phyloP scores from a whole-genome alignment of 768 basidiomycete species.

The Boletus rubescentipes region DNA sequence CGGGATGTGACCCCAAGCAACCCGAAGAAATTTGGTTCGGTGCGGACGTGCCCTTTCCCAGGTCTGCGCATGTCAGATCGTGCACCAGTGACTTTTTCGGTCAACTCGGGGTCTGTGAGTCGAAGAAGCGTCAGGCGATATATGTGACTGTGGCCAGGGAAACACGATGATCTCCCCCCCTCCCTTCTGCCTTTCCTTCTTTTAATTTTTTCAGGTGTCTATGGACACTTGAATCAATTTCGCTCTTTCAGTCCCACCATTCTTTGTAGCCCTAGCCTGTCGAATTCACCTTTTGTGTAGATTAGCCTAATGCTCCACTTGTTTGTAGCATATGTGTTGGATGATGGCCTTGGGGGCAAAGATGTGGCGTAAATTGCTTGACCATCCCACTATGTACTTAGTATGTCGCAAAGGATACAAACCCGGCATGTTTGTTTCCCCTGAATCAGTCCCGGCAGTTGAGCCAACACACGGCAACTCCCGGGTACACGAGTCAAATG shows the following conservation, averaged over 20 bases:
- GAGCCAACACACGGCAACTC: no score
- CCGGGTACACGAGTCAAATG: no score
- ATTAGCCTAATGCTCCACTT: background rate
- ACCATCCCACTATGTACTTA: no score
- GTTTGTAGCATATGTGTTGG: slow-evolving; percentile 17
- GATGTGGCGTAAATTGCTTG: no score
- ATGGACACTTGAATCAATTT: background rate
- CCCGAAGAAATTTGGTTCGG: background rate
- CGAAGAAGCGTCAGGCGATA: slow-evolving; percentile 30
- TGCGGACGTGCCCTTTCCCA: background rate
- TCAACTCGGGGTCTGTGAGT: background rate
- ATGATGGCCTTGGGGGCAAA: background rate
- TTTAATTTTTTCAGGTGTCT: background rate
- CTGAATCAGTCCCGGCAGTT: no score
- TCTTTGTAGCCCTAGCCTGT: slow-evolving; percentile 24
- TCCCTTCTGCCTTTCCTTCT: background rate
- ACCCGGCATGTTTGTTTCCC: no score
- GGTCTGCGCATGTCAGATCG: background rate
- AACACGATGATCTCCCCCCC: slow-evolving; percentile 8
- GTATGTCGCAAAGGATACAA: no score
- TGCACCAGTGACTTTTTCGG: background rate
- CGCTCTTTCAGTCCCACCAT: background rate
- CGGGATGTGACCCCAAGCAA: slow-evolving; percentile 1
- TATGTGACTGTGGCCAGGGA: slow-evolving; percentile 48
- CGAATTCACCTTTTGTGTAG: slow-evolving; percentile 1